These are phyloP conservation scores for Salisapilia sapeloensis DNA, from an alignment of 352 stramenopile species.

Conservation along the genomic window DNA sequence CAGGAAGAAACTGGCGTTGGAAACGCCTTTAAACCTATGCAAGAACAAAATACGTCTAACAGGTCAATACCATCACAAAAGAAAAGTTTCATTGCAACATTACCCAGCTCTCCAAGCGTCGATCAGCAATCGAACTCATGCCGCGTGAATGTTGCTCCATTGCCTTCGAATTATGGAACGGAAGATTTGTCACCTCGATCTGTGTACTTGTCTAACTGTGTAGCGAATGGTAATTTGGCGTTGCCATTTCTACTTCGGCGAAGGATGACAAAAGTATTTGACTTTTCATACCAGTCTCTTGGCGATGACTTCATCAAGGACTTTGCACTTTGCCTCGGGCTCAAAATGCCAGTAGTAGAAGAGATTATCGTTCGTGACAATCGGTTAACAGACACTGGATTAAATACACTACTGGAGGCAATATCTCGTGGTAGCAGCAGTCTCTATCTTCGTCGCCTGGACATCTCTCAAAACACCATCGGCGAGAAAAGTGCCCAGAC, in stretches of 20 bases:
- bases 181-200: constrained; percentile 45
- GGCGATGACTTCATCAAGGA: constrained; percentile 44
- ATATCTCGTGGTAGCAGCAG: constrained; percentile 31
- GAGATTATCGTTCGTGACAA: constrained; percentile 81
- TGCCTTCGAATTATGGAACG: no score
- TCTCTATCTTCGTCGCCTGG: constrained; percentile 24
- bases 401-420: constrained; percentile 35
- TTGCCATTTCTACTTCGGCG: constrained; percentile 48
- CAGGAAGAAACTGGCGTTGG: constrained; percentile 7
- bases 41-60: no score
- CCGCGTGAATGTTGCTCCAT: no score
- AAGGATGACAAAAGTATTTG: constrained; percentile 43
- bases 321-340: constrained; percentile 37
- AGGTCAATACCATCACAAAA: no score
- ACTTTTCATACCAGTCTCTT: constrained; percentile 72
- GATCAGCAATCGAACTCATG: no score
- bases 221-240: constrained; percentile 26
- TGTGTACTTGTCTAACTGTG: constrained; percentile 32
- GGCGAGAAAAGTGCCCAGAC: constrained; percentile 36
- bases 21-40: no score
- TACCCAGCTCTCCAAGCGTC: no score
- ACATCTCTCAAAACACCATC: constrained; percentile 65
- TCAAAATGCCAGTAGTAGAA: constrained; percentile 43
- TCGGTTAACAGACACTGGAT: constrained; percentile 55
- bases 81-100: no score